Evolutionary conservation across 1,284 basidiomycete species (phyloP), one percentile per base, ranked within the genome.

Genomic region (Papiliotrema fonsecae): DNA sequence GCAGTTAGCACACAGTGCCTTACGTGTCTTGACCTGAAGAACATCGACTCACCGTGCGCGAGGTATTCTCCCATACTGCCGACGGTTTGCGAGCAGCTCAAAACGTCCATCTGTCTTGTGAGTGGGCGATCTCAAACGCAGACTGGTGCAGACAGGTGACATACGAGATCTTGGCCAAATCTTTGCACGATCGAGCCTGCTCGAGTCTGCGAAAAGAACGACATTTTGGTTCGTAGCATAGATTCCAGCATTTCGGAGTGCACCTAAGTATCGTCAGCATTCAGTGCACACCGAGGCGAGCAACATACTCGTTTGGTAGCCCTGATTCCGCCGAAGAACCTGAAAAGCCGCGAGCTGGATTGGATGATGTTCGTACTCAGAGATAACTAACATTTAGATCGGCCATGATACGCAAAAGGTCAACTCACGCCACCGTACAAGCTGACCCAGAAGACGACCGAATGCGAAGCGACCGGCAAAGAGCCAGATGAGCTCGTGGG

Each of bases 131-230:
- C 16, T 19, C 14, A 24, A n/a, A n/a, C n/a, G n/a, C n/a, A n/a
- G n/a, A n/a, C n/a, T n/a, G n/a, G n/a, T n/a, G n/a, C n/a, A n/a
- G n/a, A n/a, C n/a, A n/a, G n/a, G n/a, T n/a, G 27, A 34, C 62
- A 50, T 13, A 67, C 64, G 31, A 67, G 47, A 40, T 67, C 63
- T 40, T 43, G 43, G 0, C 63, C 60, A 28, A 67, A 65, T 21
- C 65, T 51, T 42, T 67, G 65, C 4, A 67, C 49, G 42, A 67
- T 64, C 2, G 61, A 62, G 7, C 65, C 65, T 1, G 58, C 62
- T 36, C 60, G 31, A 4, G 61, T 67, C 45, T 56, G 55, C 6
- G 63, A 52, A 50, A 62, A 67, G 52, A 67, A 67, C 2, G 32
- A 13, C 61, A 63, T 60, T 34, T 60, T 62, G 1, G 65, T 58